Evolutionary conservation across 768 basidiomycete genomes (phyloP).

Genomic region (Kwoniella botswanensis): DNA sequence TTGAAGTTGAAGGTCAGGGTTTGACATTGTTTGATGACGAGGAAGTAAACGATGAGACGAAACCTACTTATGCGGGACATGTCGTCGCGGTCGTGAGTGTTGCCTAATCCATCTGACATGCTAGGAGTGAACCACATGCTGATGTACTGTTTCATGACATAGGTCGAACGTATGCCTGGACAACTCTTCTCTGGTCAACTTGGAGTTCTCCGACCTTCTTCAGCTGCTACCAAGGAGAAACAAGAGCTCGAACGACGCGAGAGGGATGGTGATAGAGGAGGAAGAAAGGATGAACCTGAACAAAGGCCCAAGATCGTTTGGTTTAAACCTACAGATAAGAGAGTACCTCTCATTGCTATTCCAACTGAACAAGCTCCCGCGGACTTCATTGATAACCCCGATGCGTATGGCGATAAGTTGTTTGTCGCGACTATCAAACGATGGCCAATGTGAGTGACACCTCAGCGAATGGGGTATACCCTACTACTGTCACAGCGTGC

Average conservation of each 20-base stretch:
- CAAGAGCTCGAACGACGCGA: slow-evolving; percentile 97
- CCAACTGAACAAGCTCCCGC: slow-evolving; percentile 96
- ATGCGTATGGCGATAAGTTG: slow-evolving; percentile 83
- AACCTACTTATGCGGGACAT: slow-evolving; percentile 97
- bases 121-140: neutral
- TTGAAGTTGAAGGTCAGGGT: slow-evolving; percentile 98
- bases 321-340: slow-evolving; percentile 99
- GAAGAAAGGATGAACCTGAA: slow-evolving; percentile 65
- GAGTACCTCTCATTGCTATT: slow-evolving; percentile 97
- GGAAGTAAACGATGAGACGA: slow-evolving; percentile 98
- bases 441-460: slow-evolving; percentile 65
- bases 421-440: slow-evolving; percentile 99
- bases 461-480: no score
- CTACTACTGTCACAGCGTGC: no score
- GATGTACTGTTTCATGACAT: neutral
- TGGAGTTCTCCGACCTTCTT: slow-evolving; percentile 91
- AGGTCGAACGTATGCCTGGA: slow-evolving; percentile 95
- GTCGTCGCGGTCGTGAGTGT: slow-evolving; percentile 82
- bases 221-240: slow-evolving; percentile 97
- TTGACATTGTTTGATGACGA: slow-evolving; percentile 96
- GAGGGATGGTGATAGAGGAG: slow-evolving; percentile 81
- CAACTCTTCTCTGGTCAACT: slow-evolving; percentile 98
- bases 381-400: slow-evolving; percentile 94
- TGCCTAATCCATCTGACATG: neutral
- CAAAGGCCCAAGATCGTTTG: slow-evolving; percentile 98